Evolutionary conservation across 768 basidiomycete species (phyloP).

Genomic region (Phylloporus sp.): DNA sequence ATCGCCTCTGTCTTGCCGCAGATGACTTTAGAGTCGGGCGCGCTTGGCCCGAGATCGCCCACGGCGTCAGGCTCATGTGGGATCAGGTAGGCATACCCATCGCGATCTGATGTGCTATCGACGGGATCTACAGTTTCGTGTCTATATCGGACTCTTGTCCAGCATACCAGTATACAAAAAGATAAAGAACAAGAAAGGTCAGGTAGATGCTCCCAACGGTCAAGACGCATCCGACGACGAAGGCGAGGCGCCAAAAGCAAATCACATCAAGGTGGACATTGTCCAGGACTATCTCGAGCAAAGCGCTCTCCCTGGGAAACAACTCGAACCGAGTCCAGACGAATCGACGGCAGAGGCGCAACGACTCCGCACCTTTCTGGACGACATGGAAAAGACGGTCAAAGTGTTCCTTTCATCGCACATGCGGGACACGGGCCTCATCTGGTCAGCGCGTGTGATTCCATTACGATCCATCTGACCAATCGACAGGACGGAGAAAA

Average conservation of each 20-base stretch:
- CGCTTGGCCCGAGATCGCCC: constrained; percentile 27
- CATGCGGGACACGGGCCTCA: constrained; percentile 59
- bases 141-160: constrained; percentile 30
- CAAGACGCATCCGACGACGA: constrained; percentile 30
- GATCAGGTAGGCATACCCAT: constrained; percentile 22
- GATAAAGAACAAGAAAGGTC: constrained; percentile 14
- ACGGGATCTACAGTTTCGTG: constrained; percentile 24
- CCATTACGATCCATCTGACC: constrained; percentile 4
- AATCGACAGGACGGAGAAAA: constrained; percentile 37
- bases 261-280: constrained; percentile 18
- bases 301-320: constrained; percentile 26
- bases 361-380: constrained; percentile 49
- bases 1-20: constrained; percentile 26
- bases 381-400: constrained; percentile 55
- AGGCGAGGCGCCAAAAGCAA: constrained; percentile 20
- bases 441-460: constrained; percentile 45
- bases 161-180: constrained; percentile 32
- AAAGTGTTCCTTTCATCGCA: constrained; percentile 70
- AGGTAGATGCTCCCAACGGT: constrained; percentile 28
- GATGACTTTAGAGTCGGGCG: constrained; percentile 32
- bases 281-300: constrained; percentile 31
- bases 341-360: constrained; percentile 8
- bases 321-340: constrained; percentile 21
- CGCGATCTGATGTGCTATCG: background rate
- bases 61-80: constrained; percentile 28